These are phyloP conservation scores for Oldenlandia corymbosa DNA, from an alignment of 257 asterid species.

Conservation along the genomic window DNA sequence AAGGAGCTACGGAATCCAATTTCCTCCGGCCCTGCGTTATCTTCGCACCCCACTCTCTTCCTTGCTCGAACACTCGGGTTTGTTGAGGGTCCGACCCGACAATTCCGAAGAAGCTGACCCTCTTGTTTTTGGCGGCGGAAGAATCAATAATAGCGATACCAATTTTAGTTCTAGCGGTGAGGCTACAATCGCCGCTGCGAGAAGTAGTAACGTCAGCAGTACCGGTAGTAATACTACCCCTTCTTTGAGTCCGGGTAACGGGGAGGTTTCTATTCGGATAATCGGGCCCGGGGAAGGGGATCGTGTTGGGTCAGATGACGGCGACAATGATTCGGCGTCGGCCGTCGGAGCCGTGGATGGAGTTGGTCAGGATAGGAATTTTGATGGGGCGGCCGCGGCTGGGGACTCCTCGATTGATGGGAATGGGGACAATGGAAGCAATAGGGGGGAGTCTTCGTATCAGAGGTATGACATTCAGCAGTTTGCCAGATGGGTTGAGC, in stretches of 20 bases:
- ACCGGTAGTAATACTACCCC: conserved; percentile 6
- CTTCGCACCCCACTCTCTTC: conserved; percentile 54
- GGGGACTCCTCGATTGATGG: conserved; percentile 17
- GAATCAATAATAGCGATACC: conserved; percentile 14
- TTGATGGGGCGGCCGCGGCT: conserved; percentile 8
- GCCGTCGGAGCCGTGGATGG: conserved; percentile 15
- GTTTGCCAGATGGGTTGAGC: conserved; percentile 86
- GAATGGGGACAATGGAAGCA: conserved; percentile 11
- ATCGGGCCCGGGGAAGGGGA: conserved; percentile 38
- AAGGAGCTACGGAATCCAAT: conserved; percentile 25
- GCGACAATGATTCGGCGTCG: conserved; percentile 27
- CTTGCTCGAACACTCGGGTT: conserved; percentile 62
- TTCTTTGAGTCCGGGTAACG: conserved; percentile 25
- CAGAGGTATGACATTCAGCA: conserved; percentile 80
- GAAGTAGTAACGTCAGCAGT: conserved; percentile 10
- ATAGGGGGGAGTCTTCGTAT: conserved; percentile 38
- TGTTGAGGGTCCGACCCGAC: conserved; percentile 52
- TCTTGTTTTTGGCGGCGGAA: conserved; percentile 21
- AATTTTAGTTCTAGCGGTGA: conserved; percentile 12
- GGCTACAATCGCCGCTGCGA: conserved; percentile 4
- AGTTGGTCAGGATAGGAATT: conserved; percentile 14
- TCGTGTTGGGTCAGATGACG: conserved; percentile 26
- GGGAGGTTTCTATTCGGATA: conserved; percentile 81
- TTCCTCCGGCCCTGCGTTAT: conserved; percentile 46
- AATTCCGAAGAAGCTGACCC: conserved; percentile 45